Evolutionary conservation across 164 flowering plant genomes (phyloP).

Genomic region (Umbellularia californica): DNA sequence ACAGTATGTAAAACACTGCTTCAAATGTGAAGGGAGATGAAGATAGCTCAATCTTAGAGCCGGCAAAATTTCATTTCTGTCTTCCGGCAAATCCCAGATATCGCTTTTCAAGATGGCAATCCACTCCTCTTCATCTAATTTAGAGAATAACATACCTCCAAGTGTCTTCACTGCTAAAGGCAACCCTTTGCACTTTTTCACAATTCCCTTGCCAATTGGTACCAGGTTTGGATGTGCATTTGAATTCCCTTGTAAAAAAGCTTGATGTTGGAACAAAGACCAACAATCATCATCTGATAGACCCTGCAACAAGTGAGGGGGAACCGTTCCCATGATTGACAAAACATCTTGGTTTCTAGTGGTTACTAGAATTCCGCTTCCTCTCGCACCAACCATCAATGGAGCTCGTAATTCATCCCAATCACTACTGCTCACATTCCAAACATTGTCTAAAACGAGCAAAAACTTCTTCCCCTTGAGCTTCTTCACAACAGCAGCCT

Average conservation of each 20-base stretch:
- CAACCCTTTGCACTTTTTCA: conserved; percentile 8
- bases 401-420: conserved; percentile 5
- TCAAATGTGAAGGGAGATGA: conserved; percentile 11
- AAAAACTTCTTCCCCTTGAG: conserved; percentile 9
- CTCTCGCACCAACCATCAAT: not conserved
- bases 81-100: conserved; percentile 11
- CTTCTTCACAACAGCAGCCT: not conserved
- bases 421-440: conserved; percentile 6
- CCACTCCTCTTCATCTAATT: conserved; percentile 8
- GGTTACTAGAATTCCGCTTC: conserved; percentile 16
- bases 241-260: not conserved
- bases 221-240: conserved; percentile 1
- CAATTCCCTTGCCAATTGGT: conserved; percentile 3
- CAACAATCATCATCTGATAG: conserved; percentile 3
- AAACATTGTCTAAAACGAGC: conserved; percentile 17
- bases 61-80: not conserved
- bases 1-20: conserved; percentile 13
- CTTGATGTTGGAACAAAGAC: conserved; percentile 2
- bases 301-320: not conserved
- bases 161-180: conserved; percentile 12
- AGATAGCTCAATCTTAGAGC: conserved; percentile 14
- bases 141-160: conserved; percentile 6
- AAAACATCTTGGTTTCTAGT: conserved; percentile 12
- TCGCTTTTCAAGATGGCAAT: not conserved
- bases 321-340: conserved; percentile 5